A percentile compares a stretch with the other conserved stretches of the same genome.
Evolutionary conservation across 2,329 filamentous ascomycete species (phyloP).

Genomic region (Cadophora sp.): DNA sequence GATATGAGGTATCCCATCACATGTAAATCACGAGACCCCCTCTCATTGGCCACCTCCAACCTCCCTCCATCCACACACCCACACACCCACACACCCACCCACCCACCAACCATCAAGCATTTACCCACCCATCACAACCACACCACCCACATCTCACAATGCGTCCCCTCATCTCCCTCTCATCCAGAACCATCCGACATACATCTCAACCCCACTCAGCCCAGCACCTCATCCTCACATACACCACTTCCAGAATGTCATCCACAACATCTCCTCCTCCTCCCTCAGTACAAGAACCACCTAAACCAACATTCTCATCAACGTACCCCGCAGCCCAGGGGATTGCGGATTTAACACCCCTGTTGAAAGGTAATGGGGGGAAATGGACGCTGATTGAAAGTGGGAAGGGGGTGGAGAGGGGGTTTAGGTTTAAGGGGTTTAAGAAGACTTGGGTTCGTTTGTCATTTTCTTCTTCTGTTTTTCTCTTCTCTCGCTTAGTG

Average conservation of each 20-base stretch:
- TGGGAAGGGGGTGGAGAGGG: conserved; percentile 63
- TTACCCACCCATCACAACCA: neutral
- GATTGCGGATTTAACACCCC: conserved; percentile 24
- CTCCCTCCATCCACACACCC: neutral
- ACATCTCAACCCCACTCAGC: neutral
- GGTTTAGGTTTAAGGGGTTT: conserved; percentile 70
- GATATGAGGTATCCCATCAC: neutral
- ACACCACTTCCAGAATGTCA: neutral
- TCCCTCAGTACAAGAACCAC: conserved; percentile 7
- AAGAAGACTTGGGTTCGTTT: conserved; percentile 67
- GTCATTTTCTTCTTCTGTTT: conserved; percentile 10
- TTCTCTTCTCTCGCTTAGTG: conserved; percentile 7
- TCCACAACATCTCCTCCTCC: neutral
- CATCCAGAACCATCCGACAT: neutral
- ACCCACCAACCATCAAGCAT: neutral
- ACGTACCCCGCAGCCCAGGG: conserved; percentile 30
- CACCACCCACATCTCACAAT: neutral
- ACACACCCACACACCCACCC: conserved; percentile 1
- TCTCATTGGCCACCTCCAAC: neutral
- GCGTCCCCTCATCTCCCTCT: conserved; percentile 1
- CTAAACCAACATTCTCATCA: conserved; percentile 30
- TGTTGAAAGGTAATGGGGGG: conserved; percentile 36
- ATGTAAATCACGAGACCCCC: conserved; percentile 19
- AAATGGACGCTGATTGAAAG: conserved; percentile 59
- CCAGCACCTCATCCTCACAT: neutral